Evolutionary conservation across 352 stramenopile genomes (phyloP), one percentile per base, ranked within the genome.

Genomic region (Phytophthora pluvialis): DNA sequence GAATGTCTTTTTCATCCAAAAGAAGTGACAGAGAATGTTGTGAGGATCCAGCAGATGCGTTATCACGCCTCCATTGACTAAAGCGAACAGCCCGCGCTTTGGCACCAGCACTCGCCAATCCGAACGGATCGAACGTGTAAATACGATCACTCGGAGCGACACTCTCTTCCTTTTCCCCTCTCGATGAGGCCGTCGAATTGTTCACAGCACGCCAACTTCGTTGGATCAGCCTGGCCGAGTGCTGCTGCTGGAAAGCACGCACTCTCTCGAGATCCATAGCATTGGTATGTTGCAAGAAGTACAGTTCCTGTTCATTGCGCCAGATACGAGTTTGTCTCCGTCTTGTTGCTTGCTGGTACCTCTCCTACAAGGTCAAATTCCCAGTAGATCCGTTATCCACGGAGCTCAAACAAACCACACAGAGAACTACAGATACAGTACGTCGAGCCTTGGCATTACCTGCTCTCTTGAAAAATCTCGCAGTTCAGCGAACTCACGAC

Each of bases 281-380:
- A 8, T 73, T 85, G 25, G 78, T 90, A 44, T 80, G 67, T 36
- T 86, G 75, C 50, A 93, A 70, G 43, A 91, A 91, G 28, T 83
- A 78, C 12, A 91, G 73, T 25, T 89, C 73, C 39, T 90, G 79
- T 55, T 90, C 79, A 49, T 82, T 74, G n/a, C 72, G 73, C 77
- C 73, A 85, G 29, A 93, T 80, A 18, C 82, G 77, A 21, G 73
- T 57, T 47, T 89, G 72, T 10, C 82, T 63, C 10, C 69, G 70
- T 29, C 80, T 72, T 48, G 72, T 83, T 25, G 81, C 77, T 28
- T 54, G 49, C 16, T 81, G 58, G 42, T 83, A 86, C 13, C 54
- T 65, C 18, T 80, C 66, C 72, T 91, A 70, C 29, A 60, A 60
- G 6, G 57, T 35, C 33, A 59, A 28, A 33, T 35, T 21, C 31